Base-by-base conservation (phyloP, 768 basidiomycete genomes). In the Holtermannia corniformis region DNA sequence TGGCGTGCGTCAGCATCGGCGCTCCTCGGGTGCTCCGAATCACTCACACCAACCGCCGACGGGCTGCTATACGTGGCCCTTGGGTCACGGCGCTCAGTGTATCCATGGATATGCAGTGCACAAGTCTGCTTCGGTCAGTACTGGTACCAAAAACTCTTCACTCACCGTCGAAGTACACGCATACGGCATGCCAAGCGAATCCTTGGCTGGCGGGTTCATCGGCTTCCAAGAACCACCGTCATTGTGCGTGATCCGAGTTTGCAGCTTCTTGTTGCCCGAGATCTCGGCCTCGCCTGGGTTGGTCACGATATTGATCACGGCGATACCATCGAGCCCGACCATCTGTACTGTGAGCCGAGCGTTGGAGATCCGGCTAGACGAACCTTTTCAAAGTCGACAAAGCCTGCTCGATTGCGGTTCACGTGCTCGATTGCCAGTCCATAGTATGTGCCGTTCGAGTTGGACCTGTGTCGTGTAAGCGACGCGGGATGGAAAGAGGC, bases 401-500 rank as follows among this genome's bases (percentile, higher is more conserved):
- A 97, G 3, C 95, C 95, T 0, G 75, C 67, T 0, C 80, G 75
- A 67, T 99, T 84, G n/a, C 95, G 80, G 71, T 97, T 97, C 51
- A 87, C 95, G 61, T 90, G 79, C 60, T 87, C 85, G 37, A 87
- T 64, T 0, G 91, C 87, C 11, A 91, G 70, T 20, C 86, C 84
- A 68, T 90, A 99, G 76, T 95, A 96, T 0, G 95, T 99, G 32
- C 95, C 95, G 63, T 99, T 99, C 25, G 86, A 96, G 72, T 99
- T 97, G 24, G 92, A 95, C 72, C 93, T 93, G 55, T 90, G 79
- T 12, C 19, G 14, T 21, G 19, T 40, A 28, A 11, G n/a, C n/a
- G n/a, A n/a, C n/a, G n/a, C n/a, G 32, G 5, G 21, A 28, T 41
- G 4, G 19, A n/a, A 21, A 3, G 27, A 44, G 16, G 0, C 13